Base-by-base conservation (phyloP, 441 rosid species). In the Croton laevigatus region DNA sequence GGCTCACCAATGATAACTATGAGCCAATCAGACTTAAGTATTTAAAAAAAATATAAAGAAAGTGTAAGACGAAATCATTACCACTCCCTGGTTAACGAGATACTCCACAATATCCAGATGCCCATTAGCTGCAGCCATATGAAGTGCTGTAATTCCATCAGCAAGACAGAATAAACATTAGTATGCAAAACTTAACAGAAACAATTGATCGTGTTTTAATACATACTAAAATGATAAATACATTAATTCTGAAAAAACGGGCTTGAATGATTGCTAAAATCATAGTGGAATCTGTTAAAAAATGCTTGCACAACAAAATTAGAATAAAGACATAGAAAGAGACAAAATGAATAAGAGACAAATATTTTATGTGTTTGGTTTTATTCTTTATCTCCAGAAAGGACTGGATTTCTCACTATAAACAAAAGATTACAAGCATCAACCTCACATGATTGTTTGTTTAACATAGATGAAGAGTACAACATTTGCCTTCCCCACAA, bases 101-200 rank as follows among this genome's bases (percentile, higher is more conserved):
- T 86, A 89, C 77, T 89, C 93, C 73, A 87, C 92, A 48, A 90
- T 73, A 45, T 62, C 70, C 71, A 82, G 78, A 75, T 89, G 92
- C 44, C 97, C 97, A 76, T 94, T 89, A n/a, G 95, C 98, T 13
- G 95, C 90, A 22, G 97, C 98, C 97, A 94, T 91, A 74, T 94
- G 97, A 74, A 93, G 89, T 14, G 94, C 97, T 94, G 83, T 72
- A 77, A 81, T 67, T 48, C 66, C 34, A 72, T 60, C 40, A 70
- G 13, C 20, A 78, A 61, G 58, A 32, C 16, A 17, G 17, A 51
- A 14, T 5, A 12, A 69, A 68, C 42, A 27, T 27, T 27, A 27
- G 32, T 20, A 44, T 7, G 1, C 51, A 42, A 34, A 51, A 36
- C 62, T 58, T 64, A 45, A 45, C 0, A 11, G 7, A 12, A n/a